These are phyloP conservation scores for Abortiporus biennis DNA, from an alignment of 1,284 basidiomycete genomes.

Conservation along the genomic window DNA sequence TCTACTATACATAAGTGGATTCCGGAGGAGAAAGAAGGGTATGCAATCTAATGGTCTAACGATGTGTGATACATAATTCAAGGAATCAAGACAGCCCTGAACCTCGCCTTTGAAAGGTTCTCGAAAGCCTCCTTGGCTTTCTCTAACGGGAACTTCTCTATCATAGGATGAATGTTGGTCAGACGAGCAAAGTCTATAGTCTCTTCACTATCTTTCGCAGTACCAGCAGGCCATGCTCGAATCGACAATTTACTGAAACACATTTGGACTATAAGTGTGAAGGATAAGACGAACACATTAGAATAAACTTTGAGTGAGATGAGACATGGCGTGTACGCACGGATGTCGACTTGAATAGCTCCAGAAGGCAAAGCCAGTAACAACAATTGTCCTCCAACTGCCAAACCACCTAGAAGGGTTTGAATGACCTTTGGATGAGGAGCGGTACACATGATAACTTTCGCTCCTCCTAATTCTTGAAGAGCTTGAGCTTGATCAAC, in stretches of 20 bases:
- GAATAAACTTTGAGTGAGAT: no score
- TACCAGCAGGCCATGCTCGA: conserved; percentile 6
- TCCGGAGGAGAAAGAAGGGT: no score
- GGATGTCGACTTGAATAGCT: background rate
- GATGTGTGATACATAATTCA: no score
- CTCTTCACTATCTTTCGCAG: conserved; percentile 7
- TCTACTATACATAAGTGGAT: no score
- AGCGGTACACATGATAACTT: conserved; percentile 27
- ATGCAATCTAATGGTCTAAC: no score
- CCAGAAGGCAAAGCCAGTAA: conserved; percentile 13
- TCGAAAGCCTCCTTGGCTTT: conserved; percentile 11
- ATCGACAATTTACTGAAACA: conserved; percentile 5
- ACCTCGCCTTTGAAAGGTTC: conserved; percentile 4
- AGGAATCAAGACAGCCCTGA: conserved; percentile 10
- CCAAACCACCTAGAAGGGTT: conserved; percentile 25
- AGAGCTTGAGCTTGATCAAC: conserved; percentile 21
- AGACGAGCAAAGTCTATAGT: conserved; percentile 3
- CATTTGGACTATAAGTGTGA: background rate
- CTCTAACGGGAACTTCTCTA: conserved; percentile 10
- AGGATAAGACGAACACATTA: background rate
- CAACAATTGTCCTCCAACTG: conserved; percentile 25
- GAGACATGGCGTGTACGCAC: conserved; percentile 3
- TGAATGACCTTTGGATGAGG: conserved; percentile 24
- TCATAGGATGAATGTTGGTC: conserved; percentile 5
- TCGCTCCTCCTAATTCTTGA: conserved; percentile 31